Conservation (phyloP, 108 stramenopile genomes). For the Nannochloropsis gaditana region DNA sequence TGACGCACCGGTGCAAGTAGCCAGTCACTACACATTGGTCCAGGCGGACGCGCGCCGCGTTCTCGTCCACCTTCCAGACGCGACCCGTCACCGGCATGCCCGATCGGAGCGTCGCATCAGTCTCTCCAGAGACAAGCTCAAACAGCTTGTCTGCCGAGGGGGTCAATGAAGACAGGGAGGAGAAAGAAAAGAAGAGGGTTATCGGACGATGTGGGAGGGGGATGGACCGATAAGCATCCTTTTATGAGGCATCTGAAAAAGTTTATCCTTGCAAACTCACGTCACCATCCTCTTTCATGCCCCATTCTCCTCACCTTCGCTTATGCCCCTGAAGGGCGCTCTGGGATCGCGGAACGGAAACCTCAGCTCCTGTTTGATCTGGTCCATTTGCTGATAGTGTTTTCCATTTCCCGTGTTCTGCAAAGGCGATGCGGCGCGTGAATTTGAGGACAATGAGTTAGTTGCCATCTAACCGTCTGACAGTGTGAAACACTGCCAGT, state of each 20-base stretch:
- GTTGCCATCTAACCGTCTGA: no score
- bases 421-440: background rate
- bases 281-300: background rate
- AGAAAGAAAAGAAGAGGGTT: background rate
- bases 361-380: constrained; percentile 43
- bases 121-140: constrained; percentile 48
- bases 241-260: background rate
- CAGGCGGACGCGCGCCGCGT: background rate
- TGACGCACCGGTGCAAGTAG: background rate
- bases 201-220: background rate
- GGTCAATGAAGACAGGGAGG: background rate
- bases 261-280: background rate
- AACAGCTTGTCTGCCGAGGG: constrained; percentile 35
- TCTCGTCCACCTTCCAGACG: background rate
- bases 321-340: constrained; percentile 24
- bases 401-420: constrained; percentile 38
- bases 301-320: background rate
- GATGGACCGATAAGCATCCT: background rate
- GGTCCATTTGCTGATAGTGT: constrained; percentile 39
- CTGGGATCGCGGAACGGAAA: constrained; percentile 34
- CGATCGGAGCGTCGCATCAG: constrained; percentile 41
- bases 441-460: no score
- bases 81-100: constrained; percentile 3
- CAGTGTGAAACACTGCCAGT: no score
- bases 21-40: background rate